A percentile compares a stretch with the other conserved stretches of the same genome.
phyloP scores from a whole-genome alignment of 202 grass and related monocot genomes.

The Musa balbisiana region DNA sequence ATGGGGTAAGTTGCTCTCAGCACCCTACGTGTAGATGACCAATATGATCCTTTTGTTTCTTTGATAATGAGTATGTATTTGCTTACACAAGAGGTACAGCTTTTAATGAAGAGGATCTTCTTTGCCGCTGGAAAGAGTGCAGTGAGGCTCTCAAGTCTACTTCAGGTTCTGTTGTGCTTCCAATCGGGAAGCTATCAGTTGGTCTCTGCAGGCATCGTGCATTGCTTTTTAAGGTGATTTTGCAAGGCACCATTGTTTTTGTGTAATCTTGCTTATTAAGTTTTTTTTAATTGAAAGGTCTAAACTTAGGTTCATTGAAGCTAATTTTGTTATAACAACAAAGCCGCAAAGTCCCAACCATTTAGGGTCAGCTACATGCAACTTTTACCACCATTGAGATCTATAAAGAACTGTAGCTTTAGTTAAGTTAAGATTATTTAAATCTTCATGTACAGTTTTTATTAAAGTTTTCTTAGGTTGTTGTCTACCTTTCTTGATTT shows the following conservation, averaged over 20 bases:
- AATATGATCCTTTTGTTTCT: constrained; percentile 3
- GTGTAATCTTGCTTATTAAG: constrained; percentile 3
- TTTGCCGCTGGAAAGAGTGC: constrained; percentile 47
- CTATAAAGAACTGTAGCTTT: too few species aligned
- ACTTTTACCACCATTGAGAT: too few species aligned
- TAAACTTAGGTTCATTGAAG: not conserved
- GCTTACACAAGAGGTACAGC: constrained; percentile 48
- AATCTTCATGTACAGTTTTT: too few species aligned
- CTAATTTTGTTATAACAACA: not conserved
- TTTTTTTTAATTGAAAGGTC: not conserved
- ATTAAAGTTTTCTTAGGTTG: too few species aligned
- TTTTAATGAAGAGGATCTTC: constrained; percentile 49
- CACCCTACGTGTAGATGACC: not conserved
- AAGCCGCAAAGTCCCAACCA: not conserved
- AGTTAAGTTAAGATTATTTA: too few species aligned
- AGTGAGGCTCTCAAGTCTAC: constrained; percentile 48
- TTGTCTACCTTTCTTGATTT: too few species aligned
- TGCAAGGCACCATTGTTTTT: not conserved
- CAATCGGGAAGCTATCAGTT: constrained; percentile 63
- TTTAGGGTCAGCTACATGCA: too few species aligned
- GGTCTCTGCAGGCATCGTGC: constrained; percentile 67
- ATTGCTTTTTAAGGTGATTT: constrained; percentile 61
- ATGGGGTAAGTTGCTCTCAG: constrained; percentile 55
- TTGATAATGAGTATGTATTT: constrained; percentile 19
- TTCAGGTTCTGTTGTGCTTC: constrained; percentile 61